Base-by-base conservation (phyloP, 192 early-diverging fungal genomes). In the Coemansia sp. region DNA sequence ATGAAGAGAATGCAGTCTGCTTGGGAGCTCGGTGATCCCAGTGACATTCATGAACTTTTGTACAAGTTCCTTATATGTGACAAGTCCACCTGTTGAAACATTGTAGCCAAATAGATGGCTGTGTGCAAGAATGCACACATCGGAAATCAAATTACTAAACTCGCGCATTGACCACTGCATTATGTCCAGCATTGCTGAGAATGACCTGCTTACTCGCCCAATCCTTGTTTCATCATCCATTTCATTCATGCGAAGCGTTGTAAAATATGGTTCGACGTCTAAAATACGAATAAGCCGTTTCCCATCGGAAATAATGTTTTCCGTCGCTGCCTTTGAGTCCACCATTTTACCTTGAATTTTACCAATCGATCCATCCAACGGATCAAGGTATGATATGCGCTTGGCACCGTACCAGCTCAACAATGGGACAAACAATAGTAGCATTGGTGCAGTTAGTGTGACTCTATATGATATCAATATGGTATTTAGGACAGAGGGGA, bases 201-300 rank as follows among this genome's bases (percentile, higher is more conserved):
- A n/a, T n/a, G n/a, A n/a, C n/a, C n/a, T n/a, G n/a, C n/a, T n/a
- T n/a, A n/a, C 87, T 56, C 83, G 84, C 69, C 63, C 68, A 24
- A 86, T 86, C 65, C 85, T 67, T 16, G 84, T 81, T 43, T 87
- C 88, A 15, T 87, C 72, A 68, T 94, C 87, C 26, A 85, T 81
- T 5, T 81, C 65, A 4, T 70, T 59, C 18, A 81, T 62, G 35
- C 90, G 88, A 8, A 67, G 66, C 5, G 44, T 24, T 36, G 75
- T 67, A 55, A 92, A 93, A 8, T 75, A 76, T 34, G 84, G 43
- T 20, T 84, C 83, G 5, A 65, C 81, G 34, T 72, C 63, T 64
- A 87, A 89, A 0, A 90, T 83, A 23, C 92, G 88, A 62, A 94
- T 87, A 23, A 84, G 85, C 11, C 85, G 76, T 20, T 88, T 66